These are phyloP conservation scores for Jaltomata sinuosa DNA, from an alignment of 257 asterid species.

Conservation along the genomic window DNA sequence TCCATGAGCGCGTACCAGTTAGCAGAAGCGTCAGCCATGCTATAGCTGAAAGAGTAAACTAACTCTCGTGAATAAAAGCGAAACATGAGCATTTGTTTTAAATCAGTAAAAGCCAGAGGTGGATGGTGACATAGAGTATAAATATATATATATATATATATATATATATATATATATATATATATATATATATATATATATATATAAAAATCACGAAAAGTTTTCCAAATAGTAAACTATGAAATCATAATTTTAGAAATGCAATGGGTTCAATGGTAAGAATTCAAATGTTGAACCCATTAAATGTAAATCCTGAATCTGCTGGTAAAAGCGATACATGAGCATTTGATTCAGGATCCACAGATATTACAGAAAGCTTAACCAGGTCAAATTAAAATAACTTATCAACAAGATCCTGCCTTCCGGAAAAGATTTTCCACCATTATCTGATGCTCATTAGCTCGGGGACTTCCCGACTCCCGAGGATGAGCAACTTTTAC, in stretches of 20 bases:
- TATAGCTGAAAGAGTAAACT: constrained; percentile 28
- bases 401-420: background rate
- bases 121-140: too few species aligned
- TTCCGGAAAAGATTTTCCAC: background rate
- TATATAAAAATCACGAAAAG: background rate
- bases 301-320: background rate
- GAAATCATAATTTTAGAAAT: background rate
- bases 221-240: background rate
- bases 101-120: background rate
- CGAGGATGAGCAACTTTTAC: background rate
- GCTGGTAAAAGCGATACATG: background rate
- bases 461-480: background rate
- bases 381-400: background rate
- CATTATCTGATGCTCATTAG: background rate
- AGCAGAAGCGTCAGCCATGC: constrained; percentile 52
- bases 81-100: background rate
- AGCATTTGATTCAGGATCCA: background rate
- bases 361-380: background rate
- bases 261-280: background rate
- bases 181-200: background rate
- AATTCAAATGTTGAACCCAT: background rate
- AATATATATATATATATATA: too few species aligned
- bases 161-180: too few species aligned
- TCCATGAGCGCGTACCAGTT: constrained; percentile 77
- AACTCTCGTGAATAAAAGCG: background rate